Evolutionary conservation across 2,329 filamentous ascomycete genomes (phyloP), one percentile per base, ranked within the genome.

Genomic region (Penicillium capsulatum): DNA sequence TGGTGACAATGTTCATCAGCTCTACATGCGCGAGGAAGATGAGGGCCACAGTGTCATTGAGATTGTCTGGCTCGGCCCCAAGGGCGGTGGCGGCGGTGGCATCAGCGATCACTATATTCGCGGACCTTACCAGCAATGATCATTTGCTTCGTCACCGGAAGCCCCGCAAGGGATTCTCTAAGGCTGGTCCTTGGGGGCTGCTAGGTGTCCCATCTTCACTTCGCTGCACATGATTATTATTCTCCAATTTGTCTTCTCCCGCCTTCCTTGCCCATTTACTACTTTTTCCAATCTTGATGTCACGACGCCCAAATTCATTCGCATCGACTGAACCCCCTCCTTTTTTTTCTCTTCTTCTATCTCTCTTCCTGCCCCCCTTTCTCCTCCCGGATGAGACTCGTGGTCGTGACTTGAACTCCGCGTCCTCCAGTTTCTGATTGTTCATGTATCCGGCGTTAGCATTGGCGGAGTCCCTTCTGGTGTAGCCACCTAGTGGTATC

Each of bases 1-100:
- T 38, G 66, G 66, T 17, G 60, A 67, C 30, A 67, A 68, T 38
- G 65, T 69, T 9, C 66, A 69, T 48, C 66, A 69, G 39, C 61
- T 64, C 47, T 69, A 69, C 43, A 55, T 61, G 26, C 60, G 63
- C 28, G 64, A 68, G 45, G 61, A 65, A 44, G 58, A 61, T 42
- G 60, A 66, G 30, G 59, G 57, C 40, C 66, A 66, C 55, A 67
- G 64, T 38, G 52, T 68, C 26, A 68, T 69, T 41, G 66, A 69
- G 44, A 58, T 69, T 15, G 65, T 69, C 24, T 69, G 66, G 66
- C 60, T 69, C 36, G 64, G 64, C 26, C 60, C 65, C 38, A 59
- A 63, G 51, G 59, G 59, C 36, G 62, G 61, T 34, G 63, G 60
- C 41, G 63, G 61, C 37, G 61, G 57, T 33, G 63, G 60, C 50